Evolutionary conservation across 225 moss, liverwort and hornwort genomes (phyloP).

Genomic region (Lunularia cruciata): DNA sequence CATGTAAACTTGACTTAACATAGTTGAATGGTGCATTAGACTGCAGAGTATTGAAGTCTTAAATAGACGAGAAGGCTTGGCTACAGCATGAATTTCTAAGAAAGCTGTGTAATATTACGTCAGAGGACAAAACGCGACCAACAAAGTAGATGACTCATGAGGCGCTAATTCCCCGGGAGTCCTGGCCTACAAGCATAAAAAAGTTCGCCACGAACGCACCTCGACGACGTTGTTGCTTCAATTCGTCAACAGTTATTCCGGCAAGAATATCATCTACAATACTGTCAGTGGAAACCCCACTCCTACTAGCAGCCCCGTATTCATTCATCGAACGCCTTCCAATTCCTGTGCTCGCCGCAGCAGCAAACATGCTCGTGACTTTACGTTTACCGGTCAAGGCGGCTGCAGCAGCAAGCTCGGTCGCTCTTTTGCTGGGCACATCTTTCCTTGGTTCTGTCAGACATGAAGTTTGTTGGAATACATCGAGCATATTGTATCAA

Average conservation of each 20-base stretch:
- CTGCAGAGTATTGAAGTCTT: too few species aligned
- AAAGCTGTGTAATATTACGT: too few species aligned
- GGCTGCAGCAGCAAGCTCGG: slow-evolving; percentile 89
- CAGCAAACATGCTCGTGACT: slow-evolving; percentile 90
- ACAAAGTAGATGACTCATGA: too few species aligned
- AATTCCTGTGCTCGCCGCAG: slow-evolving; percentile 62
- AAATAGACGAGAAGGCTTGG: too few species aligned
- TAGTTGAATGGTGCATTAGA: too few species aligned
- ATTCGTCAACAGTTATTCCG: slow-evolving; percentile 54
- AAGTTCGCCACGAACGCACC: slow-evolving; percentile 28
- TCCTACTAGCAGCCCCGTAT: slow-evolving; percentile 42
- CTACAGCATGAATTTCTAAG: too few species aligned
- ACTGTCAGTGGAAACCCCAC: slow-evolving; percentile 58
- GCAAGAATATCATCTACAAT: slow-evolving; percentile 86
- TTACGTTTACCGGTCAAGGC: slow-evolving; percentile 84
- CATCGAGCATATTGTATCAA: too few species aligned
- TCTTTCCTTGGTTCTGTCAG: slow-evolving; percentile 51
- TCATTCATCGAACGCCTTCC: slow-evolving; percentile 61
- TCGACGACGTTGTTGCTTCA: slow-evolving; percentile 55
- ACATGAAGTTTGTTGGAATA: not conserved
- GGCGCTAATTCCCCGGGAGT: too few species aligned
- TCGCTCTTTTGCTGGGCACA: slow-evolving; percentile 58
- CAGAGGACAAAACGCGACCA: not conserved
- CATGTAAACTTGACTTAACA: too few species aligned
- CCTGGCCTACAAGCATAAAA: too few species aligned